Base-by-base conservation (phyloP, 2,329 filamentous ascomycete species). In the Aaosphaeria arxii region DNA sequence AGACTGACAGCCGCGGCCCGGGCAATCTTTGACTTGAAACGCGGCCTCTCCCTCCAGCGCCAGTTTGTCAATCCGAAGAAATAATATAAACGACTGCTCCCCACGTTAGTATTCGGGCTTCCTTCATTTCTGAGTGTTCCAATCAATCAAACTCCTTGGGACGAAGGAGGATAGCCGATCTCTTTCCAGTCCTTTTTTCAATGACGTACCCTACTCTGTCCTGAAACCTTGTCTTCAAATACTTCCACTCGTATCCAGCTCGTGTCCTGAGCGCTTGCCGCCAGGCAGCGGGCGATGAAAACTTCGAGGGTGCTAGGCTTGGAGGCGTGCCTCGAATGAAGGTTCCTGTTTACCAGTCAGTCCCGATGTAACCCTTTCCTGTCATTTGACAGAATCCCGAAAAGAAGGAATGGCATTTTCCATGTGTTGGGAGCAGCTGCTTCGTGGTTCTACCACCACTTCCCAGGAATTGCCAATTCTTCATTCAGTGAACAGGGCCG, bases 1-100 rank as follows among this genome's bases (percentile, higher is more conserved):
- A 87, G 71, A 17, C 73, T 76, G 57, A 80, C 77, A 31, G 84
- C 85, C 1, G 77, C 33, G 11, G 36, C 30, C 38, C 53, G 54
- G 33, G 57, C 24, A 11, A 43, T 24, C 29, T 29, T 35, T 32
- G 40, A 43, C 17, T 43, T 5, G 13, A 46, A 7, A 11, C 43
- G 31, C 13, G 44, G 40, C 32, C 36, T 35, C 36, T 40, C 17
- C 9, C 11, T 42, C 13, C 39, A 6, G 11, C 11, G 5, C 5
- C 9, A 32, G 7, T n/a, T 48, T 28, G 29, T 31, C 33, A 35
- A 17, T 36, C 35, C 7, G 7, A 6, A n/a, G n/a, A 30, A 36
- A 4, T 40, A 36, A n/a, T 36, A 36, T 9, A 36, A 9, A n/a
- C 33, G 33, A 36, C 33, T 36, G 33, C 3, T 9, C 7, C 9